Conservation (phyloP, 2,329 filamentous ascomycete species). For the Alternaria sp. region DNA sequence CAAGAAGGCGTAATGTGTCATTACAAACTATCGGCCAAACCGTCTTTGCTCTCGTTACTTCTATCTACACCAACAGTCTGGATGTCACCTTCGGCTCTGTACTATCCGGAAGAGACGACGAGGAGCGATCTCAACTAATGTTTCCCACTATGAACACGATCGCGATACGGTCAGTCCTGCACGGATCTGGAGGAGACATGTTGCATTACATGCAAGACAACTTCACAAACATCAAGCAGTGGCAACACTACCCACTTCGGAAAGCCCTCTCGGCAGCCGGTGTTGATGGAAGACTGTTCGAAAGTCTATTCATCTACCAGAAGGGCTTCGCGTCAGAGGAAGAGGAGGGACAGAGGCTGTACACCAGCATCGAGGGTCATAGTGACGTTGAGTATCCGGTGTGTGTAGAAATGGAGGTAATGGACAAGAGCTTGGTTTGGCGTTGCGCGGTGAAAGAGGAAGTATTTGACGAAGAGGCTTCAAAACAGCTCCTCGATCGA, state of each 20-base stretch:
- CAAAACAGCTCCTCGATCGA: conserved; percentile 60
- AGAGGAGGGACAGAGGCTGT: conserved; percentile 50
- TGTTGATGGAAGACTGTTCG: conserved; percentile 60
- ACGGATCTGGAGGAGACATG: conserved; percentile 70
- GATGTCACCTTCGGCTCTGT: conserved; percentile 85
- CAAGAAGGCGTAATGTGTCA: conserved; percentile 71
- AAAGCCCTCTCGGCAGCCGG: conserved; percentile 65
- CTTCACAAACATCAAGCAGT: conserved; percentile 68
- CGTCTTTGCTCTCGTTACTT: conserved; percentile 75
- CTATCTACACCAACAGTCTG: conserved; percentile 66
- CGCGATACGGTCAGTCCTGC: conserved; percentile 72
- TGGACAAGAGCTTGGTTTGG: conserved; percentile 66
- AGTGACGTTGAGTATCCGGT: conserved; percentile 81
- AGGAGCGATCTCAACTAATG: conserved; percentile 69
- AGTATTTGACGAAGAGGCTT: conserved; percentile 57
- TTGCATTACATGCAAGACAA: conserved; percentile 76
- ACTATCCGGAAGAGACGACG: conserved; percentile 81
- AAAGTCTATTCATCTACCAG: conserved; percentile 72
- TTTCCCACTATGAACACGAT: conserved; percentile 96
- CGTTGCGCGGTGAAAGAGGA: conserved; percentile 71
- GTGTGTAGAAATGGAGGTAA: conserved; percentile 78
- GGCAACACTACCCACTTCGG: conserved; percentile 79
- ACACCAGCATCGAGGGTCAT: conserved; percentile 67
- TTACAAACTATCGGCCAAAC: conserved; percentile 78
- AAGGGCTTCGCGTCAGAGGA: conserved; percentile 51